phyloP scores from a whole-genome alignment of 352 stramenopile genomes.

The Phytophthora tentaculata region DNA sequence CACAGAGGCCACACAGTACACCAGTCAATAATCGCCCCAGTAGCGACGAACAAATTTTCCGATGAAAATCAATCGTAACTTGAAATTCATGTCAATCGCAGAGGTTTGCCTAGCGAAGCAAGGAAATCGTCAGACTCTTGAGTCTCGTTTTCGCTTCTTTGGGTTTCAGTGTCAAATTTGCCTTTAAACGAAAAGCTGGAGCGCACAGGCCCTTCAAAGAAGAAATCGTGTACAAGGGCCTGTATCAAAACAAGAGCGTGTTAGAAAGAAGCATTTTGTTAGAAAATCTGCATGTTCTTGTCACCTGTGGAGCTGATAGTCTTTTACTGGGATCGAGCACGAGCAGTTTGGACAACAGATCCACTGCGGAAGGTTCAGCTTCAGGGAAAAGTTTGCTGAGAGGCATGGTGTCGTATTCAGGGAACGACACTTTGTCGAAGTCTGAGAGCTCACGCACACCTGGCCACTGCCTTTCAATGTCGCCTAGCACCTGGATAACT shows the following conservation, averaged over 20 bases:
- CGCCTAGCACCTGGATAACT: conserved; percentile 71
- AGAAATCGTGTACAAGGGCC: conserved; percentile 54
- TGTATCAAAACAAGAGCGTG: conserved; percentile 4
- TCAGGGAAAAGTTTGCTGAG: conserved; percentile 59
- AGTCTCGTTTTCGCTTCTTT: conserved; percentile 1
- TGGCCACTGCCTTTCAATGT: conserved; percentile 60
- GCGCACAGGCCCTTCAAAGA: conserved; percentile 42
- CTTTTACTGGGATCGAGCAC: conserved; percentile 32
- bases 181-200: conserved; percentile 25
- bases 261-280: too few species aligned
- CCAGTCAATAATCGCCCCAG: conserved; percentile 22
- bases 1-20: conserved; percentile 66
- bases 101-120: conserved; percentile 43
- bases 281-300: conserved; percentile 1
- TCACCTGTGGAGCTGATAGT: conserved; percentile 52
- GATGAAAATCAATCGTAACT: conserved; percentile 12
- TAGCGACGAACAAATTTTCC: background rate
- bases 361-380: conserved; percentile 41
- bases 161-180: background rate
- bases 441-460: conserved; percentile 61
- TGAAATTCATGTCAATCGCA: conserved; percentile 26
- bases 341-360: conserved; percentile 55
- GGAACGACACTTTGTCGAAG: conserved; percentile 76
- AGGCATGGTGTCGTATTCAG: conserved; percentile 51
- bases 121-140: conserved; percentile 34